Percentiles rank a stretch among this genome's conserved stretches.
These are phyloP conservation scores for Sarocladium strictum DNA, from an alignment of 2,329 filamentous ascomycete genomes.

Conservation along the genomic window DNA sequence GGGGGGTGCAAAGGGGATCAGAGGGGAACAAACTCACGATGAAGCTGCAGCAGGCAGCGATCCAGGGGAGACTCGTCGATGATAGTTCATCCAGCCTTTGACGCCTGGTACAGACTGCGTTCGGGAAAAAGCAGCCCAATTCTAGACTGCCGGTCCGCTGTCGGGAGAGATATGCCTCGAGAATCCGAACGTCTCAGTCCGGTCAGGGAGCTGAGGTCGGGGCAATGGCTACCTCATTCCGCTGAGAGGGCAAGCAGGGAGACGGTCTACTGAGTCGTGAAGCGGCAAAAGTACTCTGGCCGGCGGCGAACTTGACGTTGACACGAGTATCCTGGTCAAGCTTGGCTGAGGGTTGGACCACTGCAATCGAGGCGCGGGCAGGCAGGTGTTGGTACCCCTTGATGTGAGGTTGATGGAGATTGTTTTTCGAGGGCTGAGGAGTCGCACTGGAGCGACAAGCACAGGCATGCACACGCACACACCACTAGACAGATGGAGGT, in stretches of 20 bases:
- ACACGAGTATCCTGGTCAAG: not conserved
- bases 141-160: not conserved
- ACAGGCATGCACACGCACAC: not conserved
- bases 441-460: not conserved
- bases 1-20: too few relatives aligned
- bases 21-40: not conserved
- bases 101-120: not conserved
- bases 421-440: conserved; percentile 6
- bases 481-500: not conserved
- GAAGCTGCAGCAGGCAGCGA: not conserved
- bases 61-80: not conserved
- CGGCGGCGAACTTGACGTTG: not conserved
- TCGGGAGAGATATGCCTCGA: not conserved
- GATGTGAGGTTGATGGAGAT: conserved; percentile 4
- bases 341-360: not conserved
- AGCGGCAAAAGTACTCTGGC: not conserved
- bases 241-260: conserved; percentile 12
- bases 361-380: not conserved
- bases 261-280: not conserved
- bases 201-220: conserved; percentile 53
- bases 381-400: not conserved
- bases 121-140: not conserved
- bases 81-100: not conserved
- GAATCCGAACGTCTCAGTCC: conserved; percentile 42
- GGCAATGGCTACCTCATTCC: conserved; percentile 52